These are phyloP conservation scores for Suhomyces prunicola DNA, from an alignment of 805 yeast species.

Conservation along the genomic window DNA sequence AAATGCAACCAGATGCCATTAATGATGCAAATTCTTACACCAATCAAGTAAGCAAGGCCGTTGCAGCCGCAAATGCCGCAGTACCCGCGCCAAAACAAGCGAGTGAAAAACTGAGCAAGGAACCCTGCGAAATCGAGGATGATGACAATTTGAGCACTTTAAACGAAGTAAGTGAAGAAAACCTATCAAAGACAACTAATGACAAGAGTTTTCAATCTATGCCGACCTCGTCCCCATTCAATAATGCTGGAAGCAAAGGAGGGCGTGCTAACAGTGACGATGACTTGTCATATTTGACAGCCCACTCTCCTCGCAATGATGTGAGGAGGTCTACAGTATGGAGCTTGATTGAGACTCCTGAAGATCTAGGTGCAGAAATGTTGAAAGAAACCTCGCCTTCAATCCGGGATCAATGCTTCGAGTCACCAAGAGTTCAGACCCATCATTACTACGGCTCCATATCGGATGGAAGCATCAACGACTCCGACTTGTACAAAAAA, in stretches of 20 bases:
- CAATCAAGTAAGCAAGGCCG: not conserved
- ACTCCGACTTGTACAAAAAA: not conserved
- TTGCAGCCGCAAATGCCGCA: not conserved
- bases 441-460: not conserved
- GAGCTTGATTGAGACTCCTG: not conserved
- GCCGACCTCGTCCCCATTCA: not conserved
- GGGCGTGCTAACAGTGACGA: constrained; percentile 1
- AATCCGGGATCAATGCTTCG: not conserved
- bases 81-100: not conserved
- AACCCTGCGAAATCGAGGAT: not conserved
- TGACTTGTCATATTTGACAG: not conserved
- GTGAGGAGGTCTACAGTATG: not conserved
- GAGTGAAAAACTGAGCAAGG: not conserved
- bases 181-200: not conserved
- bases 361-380: not conserved
- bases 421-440: not conserved
- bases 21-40: not conserved
- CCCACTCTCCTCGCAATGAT: constrained; percentile 1
- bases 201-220: not conserved
- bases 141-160: constrained; percentile 4
- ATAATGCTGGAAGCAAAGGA: not conserved
- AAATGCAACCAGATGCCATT: not conserved
- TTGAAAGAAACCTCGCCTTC: not conserved
- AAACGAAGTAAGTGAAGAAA: constrained; percentile 5
- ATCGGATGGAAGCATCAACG: not conserved